Base-by-base conservation (phyloP, 2,329 filamentous ascomycete species). In the Cordyceps cateniannulata region DNA sequence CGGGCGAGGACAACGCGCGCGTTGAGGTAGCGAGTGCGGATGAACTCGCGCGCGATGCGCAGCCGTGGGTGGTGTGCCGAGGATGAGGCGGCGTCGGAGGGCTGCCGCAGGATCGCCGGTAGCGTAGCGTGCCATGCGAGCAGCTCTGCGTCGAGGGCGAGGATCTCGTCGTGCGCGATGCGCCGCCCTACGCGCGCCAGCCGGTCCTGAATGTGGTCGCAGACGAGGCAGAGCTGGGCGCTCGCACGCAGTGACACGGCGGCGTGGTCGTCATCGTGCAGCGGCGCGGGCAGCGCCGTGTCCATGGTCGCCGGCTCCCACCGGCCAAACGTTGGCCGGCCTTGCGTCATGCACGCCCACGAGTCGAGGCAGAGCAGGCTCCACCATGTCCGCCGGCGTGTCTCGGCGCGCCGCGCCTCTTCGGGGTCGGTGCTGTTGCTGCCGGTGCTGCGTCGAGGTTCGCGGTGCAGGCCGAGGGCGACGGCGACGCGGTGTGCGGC, bases 401-500 rank as follows among this genome's bases (percentile, higher is more conserved):
- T 83, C 69, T 90, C 86, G 20, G 63, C 62, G 8, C 58, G 27
- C 58, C 38, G 44, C 38, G 6, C 61, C 0, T 81, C 80, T n/a
- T n/a, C n/a, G n/a, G n/a, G n/a, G n/a, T n/a, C n/a, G n/a, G n/a
- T n/a, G n/a, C n/a, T n/a, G 16, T 79, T 77, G 42, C 82, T 72
- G 57, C 80, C 79, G 59, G 73, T 42, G 32, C 32, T 48, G 42
- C 20, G 63, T 27, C 18, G 62, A 25, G 69, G 67, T 74, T 91
- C 88, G 56, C 87, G 81, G 70, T 91, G 88, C 18, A 91, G 74
- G 1, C 88, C 88, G 29, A 91, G 77, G 1, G 87, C 85, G 63
- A 85, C 88, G n/a, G 88, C 88, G 82, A 91, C 89, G 59, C 88
- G 80, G 60, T 90, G 79, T 3, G 87, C 85, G 3, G 87, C 87